Conservation (phyloP, 2,329 filamentous ascomycete genomes). For the Raffaelea ambrosiae region DNA sequence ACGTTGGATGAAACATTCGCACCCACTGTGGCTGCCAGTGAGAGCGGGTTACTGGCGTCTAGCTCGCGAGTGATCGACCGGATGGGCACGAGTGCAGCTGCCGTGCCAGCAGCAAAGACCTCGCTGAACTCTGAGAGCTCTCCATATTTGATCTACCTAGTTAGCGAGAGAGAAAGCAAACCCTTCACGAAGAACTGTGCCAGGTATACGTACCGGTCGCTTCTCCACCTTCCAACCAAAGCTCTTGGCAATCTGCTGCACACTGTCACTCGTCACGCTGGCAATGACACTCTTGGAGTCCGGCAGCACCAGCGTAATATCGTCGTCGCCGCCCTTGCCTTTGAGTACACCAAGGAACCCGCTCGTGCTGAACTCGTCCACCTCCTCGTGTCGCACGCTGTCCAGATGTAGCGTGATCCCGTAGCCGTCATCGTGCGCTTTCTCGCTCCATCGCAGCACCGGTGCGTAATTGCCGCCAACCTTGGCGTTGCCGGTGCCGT, state of each 20-base stretch:
- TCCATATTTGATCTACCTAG: conserved; percentile 53
- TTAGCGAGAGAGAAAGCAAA: not conserved
- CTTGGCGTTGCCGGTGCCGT: conserved; percentile 86
- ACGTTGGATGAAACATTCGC: conserved; percentile 27
- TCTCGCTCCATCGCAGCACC: conserved; percentile 79
- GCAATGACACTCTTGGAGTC: conserved; percentile 83
- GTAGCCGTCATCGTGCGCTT: conserved; percentile 67
- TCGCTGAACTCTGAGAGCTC: conserved; percentile 54
- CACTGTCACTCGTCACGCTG: conserved; percentile 73
- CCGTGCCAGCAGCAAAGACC: conserved; percentile 86
- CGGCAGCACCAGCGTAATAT: conserved; percentile 72
- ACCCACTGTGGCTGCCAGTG: conserved; percentile 22
- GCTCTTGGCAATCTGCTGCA: conserved; percentile 64
- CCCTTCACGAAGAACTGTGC: too few species aligned
- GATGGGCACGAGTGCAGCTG: conserved; percentile 84
- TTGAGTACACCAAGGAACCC: conserved; percentile 78
- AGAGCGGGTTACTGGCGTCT: conserved; percentile 27
- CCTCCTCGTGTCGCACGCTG: conserved; percentile 70
- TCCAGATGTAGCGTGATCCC: conserved; percentile 95
- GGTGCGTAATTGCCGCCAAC: conserved; percentile 94
- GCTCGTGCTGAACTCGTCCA: conserved; percentile 94
- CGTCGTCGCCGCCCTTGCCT: conserved; percentile 37
- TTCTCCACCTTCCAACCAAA: conserved; percentile 82
- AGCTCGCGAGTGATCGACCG: conserved; percentile 71
- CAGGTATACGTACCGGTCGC: conserved; percentile 48